Base-by-base conservation (phyloP, 345 rosid species). In the Eucalyptus sp. region DNA sequence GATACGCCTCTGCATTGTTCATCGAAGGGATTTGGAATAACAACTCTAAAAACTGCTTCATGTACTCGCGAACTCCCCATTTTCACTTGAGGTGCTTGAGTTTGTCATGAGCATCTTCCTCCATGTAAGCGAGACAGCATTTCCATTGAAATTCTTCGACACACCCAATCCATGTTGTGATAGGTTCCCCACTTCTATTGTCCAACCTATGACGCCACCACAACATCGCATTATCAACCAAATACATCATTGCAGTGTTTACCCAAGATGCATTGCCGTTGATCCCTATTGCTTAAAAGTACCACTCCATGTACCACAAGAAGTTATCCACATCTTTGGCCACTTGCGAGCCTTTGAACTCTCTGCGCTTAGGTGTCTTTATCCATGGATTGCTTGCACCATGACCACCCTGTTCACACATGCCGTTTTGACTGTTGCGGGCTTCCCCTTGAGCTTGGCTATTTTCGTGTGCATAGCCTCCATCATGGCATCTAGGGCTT, bases 371-470 rank as follows among this genome's bases (percentile, higher is more conserved):
- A 24, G 64, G n/a, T 25, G n/a, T 27, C 13, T 58, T n/a, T n/a
- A 58, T 27, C 13, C 64, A 11, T 58, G 64, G n/a, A 25, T 11
- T 27, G 1, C n/a, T 10, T 58, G 64, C n/a, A 58, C 7, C n/a
- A 25, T 58, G 8, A 10, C n/a, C 64, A 58, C 14, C n/a, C 6
- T 27, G 0, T 25, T 58, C 64, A 58, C 14, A 1, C 1, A 11
- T 58, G n/a, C 14, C 1, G 2, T 27, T 58, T 58, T 27, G 14
- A 25, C 7, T 27, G 25, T 58, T 2, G 2, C 0, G 6, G 3
- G n/a, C n/a, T 25, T 25, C 13, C 9, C 13, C n/a, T 25, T 25
- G n/a, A 58, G 14, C 64, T 58, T 27, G n/a, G n/a, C n/a, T 58
- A 11, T 58, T 27, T 58, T 58, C 7, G 0, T 0, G 1, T 58